phyloP scores from a whole-genome alignment of 1,284 basidiomycete genomes.

The Trichosporon sp. region DNA sequence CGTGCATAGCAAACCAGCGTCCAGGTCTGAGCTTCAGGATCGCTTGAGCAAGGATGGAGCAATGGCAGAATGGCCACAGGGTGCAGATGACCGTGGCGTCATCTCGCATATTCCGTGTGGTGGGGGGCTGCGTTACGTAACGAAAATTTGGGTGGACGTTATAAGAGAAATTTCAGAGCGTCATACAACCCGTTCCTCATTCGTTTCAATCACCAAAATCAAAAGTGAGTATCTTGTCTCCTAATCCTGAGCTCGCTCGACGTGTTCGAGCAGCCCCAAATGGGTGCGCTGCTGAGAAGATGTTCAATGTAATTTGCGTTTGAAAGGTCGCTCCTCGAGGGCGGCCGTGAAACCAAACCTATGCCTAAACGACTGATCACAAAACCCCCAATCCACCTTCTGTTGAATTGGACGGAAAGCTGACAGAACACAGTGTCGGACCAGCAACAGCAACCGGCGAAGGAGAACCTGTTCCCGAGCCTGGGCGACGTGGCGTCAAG shows the following conservation, averaged over 20 bases:
- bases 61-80: not conserved
- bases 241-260: not conserved
- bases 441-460: conserved; percentile 23
- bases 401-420: not conserved
- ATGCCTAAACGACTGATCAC: conserved; percentile 53
- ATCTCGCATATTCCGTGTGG: not conserved
- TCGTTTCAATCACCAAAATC: not conserved
- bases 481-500: conserved; percentile 52
- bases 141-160: conserved; percentile 1
- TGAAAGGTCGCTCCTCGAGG: conserved; percentile 35
- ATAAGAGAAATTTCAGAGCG: conserved; percentile 10
- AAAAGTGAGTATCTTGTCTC: conserved; percentile 18
- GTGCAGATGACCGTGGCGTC: not conserved
- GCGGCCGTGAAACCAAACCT: conserved; percentile 50
- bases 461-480: conserved; percentile 53
- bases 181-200: not conserved
- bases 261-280: not conserved
- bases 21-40: not conserved
- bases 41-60: not conserved
- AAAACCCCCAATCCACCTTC: not conserved
- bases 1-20: not conserved
- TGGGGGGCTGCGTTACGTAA: not conserved
- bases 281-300: conserved; percentile 34
- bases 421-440: conserved; percentile 20
- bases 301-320: conserved; percentile 58